A percentile compares a stretch with the other conserved stretches of the same genome.
Evolutionary conservation across 164 flowering plant genomes (phyloP).

Genomic region (Buxus sempervirens): DNA sequence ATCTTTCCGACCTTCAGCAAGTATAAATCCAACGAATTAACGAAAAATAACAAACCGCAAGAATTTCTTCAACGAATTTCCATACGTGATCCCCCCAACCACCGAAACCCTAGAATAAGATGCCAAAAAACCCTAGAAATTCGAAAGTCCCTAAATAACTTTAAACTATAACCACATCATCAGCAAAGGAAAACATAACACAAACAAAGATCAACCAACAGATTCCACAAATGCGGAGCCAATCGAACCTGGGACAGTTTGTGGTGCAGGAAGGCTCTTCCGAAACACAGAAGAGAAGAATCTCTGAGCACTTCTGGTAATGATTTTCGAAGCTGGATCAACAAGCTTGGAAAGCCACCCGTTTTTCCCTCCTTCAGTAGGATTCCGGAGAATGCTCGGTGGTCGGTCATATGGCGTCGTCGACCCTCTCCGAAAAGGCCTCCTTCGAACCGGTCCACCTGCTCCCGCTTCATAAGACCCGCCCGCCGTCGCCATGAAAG

Average conservation of each 20-base stretch:
- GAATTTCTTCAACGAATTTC: neutral
- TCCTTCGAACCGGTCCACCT: slow-evolving; percentile 58
- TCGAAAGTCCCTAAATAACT: neutral
- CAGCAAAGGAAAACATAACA: neutral
- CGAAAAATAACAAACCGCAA: neutral
- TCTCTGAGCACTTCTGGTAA: slow-evolving; percentile 49
- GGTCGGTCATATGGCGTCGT: slow-evolving; percentile 84
- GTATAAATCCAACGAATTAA: neutral
- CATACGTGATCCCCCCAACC: neutral
- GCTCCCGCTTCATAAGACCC: slow-evolving; percentile 42
- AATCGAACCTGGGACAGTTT: slow-evolving; percentile 13
- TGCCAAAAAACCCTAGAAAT: neutral
- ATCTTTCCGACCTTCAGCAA: neutral
- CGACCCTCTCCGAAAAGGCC: slow-evolving; percentile 28
- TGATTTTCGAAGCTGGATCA: slow-evolving; percentile 75
- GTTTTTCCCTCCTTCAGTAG: slow-evolving; percentile 11
- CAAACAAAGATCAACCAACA: neutral
- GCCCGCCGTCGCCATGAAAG: slow-evolving; percentile 38
- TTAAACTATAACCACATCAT: neutral
- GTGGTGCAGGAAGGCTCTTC: slow-evolving; percentile 45
- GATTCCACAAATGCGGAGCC: neutral
- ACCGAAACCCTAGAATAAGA: neutral
- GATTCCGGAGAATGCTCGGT: slow-evolving; percentile 32
- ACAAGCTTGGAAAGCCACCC: slow-evolving; percentile 72
- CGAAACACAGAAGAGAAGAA: slow-evolving; percentile 56